A percentile compares a stretch with the other conserved stretches of the same genome.
Conservation (phyloP, 2,329 filamentous ascomycete genomes). For the Microsporum ferrugineum region DNA sequence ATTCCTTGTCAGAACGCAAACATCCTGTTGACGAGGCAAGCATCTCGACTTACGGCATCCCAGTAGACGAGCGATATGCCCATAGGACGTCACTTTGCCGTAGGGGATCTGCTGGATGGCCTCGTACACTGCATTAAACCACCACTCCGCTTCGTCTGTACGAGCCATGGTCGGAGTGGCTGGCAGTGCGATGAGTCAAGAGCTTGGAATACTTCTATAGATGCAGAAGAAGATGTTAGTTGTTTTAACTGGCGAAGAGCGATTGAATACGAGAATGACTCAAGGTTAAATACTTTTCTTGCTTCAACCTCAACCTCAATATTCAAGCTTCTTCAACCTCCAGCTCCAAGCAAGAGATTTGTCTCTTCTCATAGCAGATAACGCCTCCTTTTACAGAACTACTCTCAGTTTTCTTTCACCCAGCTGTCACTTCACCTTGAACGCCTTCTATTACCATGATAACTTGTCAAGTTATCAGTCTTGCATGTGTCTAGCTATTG, state of each 20-base stretch:
- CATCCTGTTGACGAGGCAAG: no score
- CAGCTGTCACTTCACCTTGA: background rate
- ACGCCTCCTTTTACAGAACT: background rate
- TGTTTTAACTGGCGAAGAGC: no score
- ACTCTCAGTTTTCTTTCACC: background rate
- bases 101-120: constrained; percentile 75
- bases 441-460: background rate
- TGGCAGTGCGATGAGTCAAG: background rate
- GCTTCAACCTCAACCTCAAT: background rate
- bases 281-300: no score
- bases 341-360: no score
- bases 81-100: constrained; percentile 80
- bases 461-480: background rate
- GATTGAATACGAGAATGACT: no score
- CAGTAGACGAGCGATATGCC: constrained; percentile 53
- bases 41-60: constrained; percentile 44
- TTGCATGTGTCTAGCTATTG: background rate
- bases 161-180: constrained; percentile 28
- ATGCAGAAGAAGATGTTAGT: no score
- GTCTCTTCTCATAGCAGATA: no score
- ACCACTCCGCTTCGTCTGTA: constrained; percentile 39
- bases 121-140: constrained; percentile 57
- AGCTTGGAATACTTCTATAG: background rate
- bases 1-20: background rate
- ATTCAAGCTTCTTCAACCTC: no score